Base-by-base conservation (phyloP, 805 yeast genomes). In the Yamadazyma sp. region DNA sequence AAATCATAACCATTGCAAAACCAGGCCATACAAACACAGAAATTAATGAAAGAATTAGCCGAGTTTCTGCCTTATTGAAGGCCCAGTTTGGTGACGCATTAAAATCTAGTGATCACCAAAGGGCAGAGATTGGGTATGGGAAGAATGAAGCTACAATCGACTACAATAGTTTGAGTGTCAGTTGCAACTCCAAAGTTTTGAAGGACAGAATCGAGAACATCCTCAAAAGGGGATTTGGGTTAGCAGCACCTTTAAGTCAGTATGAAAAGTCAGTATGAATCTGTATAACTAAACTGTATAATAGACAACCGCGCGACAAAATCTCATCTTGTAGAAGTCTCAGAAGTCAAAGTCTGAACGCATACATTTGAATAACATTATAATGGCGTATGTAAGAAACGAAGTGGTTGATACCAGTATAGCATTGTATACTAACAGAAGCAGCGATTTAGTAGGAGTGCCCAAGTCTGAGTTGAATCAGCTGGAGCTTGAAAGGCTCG, bases 1-100 rank as follows among this genome's bases (percentile, higher is more conserved):
- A 14, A 10, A 15, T 35, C 4, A 33, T 26, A 24, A 25, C 38
- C 5, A 46, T 16, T n/a, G 46, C 37, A 9, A 49, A 50, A 28
- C 32, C 45, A 17, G 63, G 57, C 3, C 63, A 57, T 39, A 54
- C 60, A 3, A 44, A 52, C 23, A 44, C 52, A n/a, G 62, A 52
- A 26, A 52, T 67, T 16, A 35, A 44, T 12, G 58, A 62, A 35
- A 49, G 73, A 29, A 57, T 66, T 8, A 62, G 55, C 33, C 73
- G 87, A 40, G 75, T 93, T 8, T 57, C 77, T 2, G 68, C 78
- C 9, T 66, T 93, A 29, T 65, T 93, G 34, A 67, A 70, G 32
- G 89, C 93, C 1, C 99, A 93, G 52, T 93, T 93, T 64, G 99
- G 98, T 11, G 87, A 84, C 16, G 61, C 89, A 1, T 77, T 85